Conservation (phyloP, 2,329 filamentous ascomycete species). For the Arthroderma sp. region DNA sequence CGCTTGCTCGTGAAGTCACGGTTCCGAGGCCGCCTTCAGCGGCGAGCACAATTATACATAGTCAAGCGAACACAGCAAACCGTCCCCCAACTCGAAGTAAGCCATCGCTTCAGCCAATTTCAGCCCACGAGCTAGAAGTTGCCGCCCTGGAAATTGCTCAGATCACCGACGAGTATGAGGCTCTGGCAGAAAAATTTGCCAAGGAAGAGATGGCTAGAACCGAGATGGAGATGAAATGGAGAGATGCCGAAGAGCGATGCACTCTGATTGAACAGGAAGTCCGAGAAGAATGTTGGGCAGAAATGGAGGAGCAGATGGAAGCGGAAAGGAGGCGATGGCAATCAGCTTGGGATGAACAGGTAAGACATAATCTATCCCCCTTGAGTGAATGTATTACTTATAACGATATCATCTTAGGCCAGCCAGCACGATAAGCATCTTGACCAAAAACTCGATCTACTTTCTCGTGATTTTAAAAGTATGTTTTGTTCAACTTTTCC, state of each 20-base stretch:
- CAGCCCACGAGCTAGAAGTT: slow-evolving; percentile 60
- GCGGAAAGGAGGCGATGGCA: slow-evolving; percentile 73
- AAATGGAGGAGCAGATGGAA: slow-evolving; percentile 68
- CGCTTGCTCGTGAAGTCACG: slow-evolving; percentile 81
- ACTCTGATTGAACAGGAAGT: slow-evolving; percentile 70
- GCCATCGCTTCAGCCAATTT: slow-evolving; percentile 27
- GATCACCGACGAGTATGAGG: slow-evolving; percentile 65
- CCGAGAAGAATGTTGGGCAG: slow-evolving; percentile 74
- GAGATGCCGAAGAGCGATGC: slow-evolving; percentile 49
- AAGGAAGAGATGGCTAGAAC: slow-evolving; percentile 57
- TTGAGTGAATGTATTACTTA: neutral
- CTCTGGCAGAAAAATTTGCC: slow-evolving; percentile 54
- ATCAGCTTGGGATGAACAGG: slow-evolving; percentile 60
- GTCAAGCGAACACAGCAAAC: slow-evolving; percentile 12
- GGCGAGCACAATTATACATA: slow-evolving; percentile 51
- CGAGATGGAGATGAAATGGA: slow-evolving; percentile 60
- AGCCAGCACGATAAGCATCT: slow-evolving; percentile 73
- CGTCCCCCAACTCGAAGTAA: slow-evolving; percentile 21
- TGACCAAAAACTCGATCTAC: slow-evolving; percentile 72
- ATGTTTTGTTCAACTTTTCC: slow-evolving; percentile 17
- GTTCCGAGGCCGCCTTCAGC: slow-evolving; percentile 79
- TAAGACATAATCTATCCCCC: slow-evolving; percentile 16
- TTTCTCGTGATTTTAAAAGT: slow-evolving; percentile 43
- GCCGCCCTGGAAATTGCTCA: slow-evolving; percentile 69
- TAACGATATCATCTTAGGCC: slow-evolving; percentile 17